Evolutionary conservation across 1,284 basidiomycete genomes (phyloP).

Genomic region (Irpex sp.): DNA sequence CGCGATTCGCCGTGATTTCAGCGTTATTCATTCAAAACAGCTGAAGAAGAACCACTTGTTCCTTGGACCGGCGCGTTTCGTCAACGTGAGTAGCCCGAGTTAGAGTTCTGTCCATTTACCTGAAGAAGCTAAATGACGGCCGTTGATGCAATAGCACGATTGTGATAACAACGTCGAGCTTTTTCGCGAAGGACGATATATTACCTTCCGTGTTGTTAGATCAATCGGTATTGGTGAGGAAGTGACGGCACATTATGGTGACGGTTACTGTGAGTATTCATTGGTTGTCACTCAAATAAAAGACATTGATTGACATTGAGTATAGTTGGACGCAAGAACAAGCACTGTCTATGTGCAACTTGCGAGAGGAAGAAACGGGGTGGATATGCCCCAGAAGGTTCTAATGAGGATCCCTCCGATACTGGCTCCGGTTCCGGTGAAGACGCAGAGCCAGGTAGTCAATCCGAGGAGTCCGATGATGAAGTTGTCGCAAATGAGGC

Average conservation of each 20-base stretch:
- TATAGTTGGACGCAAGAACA: conserved; percentile 81
- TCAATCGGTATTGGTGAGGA: conserved; percentile 82
- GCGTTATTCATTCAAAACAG: conserved; percentile 86
- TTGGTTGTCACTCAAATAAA: not conserved
- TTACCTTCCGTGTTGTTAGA: conserved; percentile 84
- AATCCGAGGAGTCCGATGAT: conserved; percentile 31
- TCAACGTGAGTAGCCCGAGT: conserved; percentile 65
- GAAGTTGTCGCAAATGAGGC: conserved; percentile 26
- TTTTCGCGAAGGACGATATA: conserved; percentile 83
- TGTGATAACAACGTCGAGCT: conserved; percentile 89
- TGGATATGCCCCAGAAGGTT: conserved; percentile 62
- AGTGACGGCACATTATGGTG: conserved; percentile 82
- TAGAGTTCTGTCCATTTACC: conserved; percentile 3
- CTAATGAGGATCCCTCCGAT: conserved; percentile 43
- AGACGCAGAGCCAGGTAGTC: conserved; percentile 25
- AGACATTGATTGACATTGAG: conserved; percentile 43
- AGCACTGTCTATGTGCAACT: conserved; percentile 86
- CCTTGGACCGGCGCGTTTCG: conserved; percentile 90
- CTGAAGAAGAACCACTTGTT: conserved; percentile 92
- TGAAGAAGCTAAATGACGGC: conserved; percentile 10
- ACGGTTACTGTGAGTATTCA: conserved; percentile 70
- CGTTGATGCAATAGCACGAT: conserved; percentile 62
- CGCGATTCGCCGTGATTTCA: conserved; percentile 84
- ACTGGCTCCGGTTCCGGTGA: conserved; percentile 36
- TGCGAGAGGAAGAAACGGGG: conserved; percentile 78